Percentiles rank a stretch among this genome's conserved stretches.
Evolutionary conservation across 2,329 filamentous ascomycete species (phyloP).

Genomic region (Reticulascus tulasneorum): DNA sequence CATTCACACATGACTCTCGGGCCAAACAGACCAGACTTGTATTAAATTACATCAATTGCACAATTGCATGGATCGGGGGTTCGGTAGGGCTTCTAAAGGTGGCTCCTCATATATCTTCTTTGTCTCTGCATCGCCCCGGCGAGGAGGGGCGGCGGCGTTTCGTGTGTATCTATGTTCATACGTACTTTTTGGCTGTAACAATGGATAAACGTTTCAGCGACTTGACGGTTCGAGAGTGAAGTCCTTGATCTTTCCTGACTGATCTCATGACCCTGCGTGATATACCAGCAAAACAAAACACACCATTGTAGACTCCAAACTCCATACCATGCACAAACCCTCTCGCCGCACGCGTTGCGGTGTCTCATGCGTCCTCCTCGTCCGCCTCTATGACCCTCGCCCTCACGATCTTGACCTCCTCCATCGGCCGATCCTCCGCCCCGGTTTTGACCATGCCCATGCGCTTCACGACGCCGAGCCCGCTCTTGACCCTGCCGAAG

Average conservation of each 20-base stretch:
- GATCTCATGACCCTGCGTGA: background rate
- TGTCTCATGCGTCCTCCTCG: slow-evolving; percentile 23
- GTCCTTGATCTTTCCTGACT: slow-evolving; percentile 1
- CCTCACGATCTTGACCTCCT: slow-evolving; percentile 75
- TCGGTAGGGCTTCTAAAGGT: slow-evolving; percentile 7
- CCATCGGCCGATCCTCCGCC: slow-evolving; percentile 71
- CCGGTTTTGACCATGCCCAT: slow-evolving; percentile 87
- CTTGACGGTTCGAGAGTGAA: too few species aligned
- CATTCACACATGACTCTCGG: too few species aligned
- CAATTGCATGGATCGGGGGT: slow-evolving; percentile 13
- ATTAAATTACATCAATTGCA: slow-evolving; percentile 3
- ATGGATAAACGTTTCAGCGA: too few species aligned
- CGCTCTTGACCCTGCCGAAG: slow-evolving; percentile 83
- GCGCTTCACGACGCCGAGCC: slow-evolving; percentile 77
- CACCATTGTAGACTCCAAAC: slow-evolving; percentile 8
- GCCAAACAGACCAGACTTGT: too few species aligned
- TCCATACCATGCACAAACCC: slow-evolving; percentile 7
- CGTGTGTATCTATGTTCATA: slow-evolving; percentile 8
- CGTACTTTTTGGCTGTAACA: too few species aligned
- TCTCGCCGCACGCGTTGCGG: background rate
- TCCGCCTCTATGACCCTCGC: slow-evolving; percentile 66
- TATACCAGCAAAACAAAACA: background rate
- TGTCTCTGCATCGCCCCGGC: slow-evolving; percentile 13
- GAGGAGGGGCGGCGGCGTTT: slow-evolving; percentile 13
- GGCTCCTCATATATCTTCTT: slow-evolving; percentile 8